Conservation (phyloP, 108 stramenopile species). For the Epithemia pelagica region DNA sequence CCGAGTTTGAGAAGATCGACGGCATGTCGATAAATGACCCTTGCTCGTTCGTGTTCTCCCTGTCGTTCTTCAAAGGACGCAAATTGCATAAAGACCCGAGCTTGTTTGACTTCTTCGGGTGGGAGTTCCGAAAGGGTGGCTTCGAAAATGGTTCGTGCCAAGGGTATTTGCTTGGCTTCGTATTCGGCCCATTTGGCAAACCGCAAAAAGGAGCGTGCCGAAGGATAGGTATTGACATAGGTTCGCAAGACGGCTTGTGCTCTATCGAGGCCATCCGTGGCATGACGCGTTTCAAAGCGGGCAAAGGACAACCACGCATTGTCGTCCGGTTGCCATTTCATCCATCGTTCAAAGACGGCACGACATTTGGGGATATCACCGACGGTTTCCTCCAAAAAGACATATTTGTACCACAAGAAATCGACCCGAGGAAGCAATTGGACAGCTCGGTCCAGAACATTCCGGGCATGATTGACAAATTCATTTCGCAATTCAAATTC, state of each 20-base stretch:
- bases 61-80: constrained; percentile 91
- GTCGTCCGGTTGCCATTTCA: constrained; percentile 98
- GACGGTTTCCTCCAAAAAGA: constrained; percentile 98
- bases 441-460: constrained; percentile 96
- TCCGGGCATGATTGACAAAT: constrained; percentile 97
- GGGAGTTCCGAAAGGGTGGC: constrained; percentile 88
- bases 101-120: constrained; percentile 78
- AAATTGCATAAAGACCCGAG: constrained; percentile 77
- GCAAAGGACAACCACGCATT: constrained; percentile 94
- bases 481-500: constrained; percentile 98
- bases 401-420: constrained; percentile 99
- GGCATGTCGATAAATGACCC: constrained; percentile 96
- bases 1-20: constrained; percentile 73
- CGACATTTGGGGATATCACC: constrained; percentile 90
- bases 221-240: constrained; percentile 93
- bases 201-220: constrained; percentile 79
- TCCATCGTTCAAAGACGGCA: constrained; percentile 97
- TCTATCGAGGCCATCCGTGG: constrained; percentile 38
- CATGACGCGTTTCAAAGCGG: constrained; percentile 88
- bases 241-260: constrained; percentile 77
- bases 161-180: constrained; percentile 81
- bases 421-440: constrained; percentile 92
- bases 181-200: constrained; percentile 99
- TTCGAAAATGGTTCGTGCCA: constrained; percentile 94
- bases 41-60: constrained; percentile 95